Evolutionary conservation across 2,329 filamentous ascomycete genomes (phyloP).

Genomic region (Venturia nashicola): DNA sequence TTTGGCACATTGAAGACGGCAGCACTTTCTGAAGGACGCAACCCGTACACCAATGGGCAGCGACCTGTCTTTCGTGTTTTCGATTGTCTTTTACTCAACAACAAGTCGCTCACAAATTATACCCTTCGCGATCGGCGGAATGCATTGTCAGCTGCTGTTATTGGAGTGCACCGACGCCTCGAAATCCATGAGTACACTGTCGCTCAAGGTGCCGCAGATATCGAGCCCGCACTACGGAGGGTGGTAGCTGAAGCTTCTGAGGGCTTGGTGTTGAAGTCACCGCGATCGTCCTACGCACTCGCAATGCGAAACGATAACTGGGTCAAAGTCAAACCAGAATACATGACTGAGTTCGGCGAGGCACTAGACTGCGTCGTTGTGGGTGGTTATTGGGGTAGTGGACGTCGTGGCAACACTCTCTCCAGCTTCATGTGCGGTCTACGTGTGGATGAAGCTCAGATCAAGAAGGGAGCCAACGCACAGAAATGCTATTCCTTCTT

Average conservation of each 20-base stretch:
- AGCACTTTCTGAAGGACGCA: constrained; percentile 57
- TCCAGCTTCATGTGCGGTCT: constrained; percentile 88
- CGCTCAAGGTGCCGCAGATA: constrained; percentile 54
- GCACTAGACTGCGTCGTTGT: constrained; percentile 81
- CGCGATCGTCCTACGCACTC: constrained; percentile 70
- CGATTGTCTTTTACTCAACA: constrained; percentile 84
- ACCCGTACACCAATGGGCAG: constrained; percentile 49
- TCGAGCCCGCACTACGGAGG: constrained; percentile 67
- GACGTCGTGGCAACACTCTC: constrained; percentile 66
- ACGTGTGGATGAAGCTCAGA: constrained; percentile 57
- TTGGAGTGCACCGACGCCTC: constrained; percentile 58
- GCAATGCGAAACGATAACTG: constrained; percentile 91
- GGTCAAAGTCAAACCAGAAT: constrained; percentile 98
- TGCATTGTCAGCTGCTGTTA: constrained; percentile 61
- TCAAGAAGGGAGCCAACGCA: constrained; percentile 41
- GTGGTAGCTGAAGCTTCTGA: constrained; percentile 82
- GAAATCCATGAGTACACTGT: constrained; percentile 67
- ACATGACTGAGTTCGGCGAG: constrained; percentile 94
- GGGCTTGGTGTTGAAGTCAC: constrained; percentile 88
- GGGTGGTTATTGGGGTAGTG: constrained; percentile 86
- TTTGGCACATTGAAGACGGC: constrained; percentile 93
- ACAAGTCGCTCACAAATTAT: constrained; percentile 65
- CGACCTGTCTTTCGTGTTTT: constrained; percentile 78
- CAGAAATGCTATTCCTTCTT: constrained; percentile 90
- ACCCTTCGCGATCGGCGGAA: constrained; percentile 68